Evolutionary conservation across 768 basidiomycete species (phyloP).

Genomic region (Mycena venus): DNA sequence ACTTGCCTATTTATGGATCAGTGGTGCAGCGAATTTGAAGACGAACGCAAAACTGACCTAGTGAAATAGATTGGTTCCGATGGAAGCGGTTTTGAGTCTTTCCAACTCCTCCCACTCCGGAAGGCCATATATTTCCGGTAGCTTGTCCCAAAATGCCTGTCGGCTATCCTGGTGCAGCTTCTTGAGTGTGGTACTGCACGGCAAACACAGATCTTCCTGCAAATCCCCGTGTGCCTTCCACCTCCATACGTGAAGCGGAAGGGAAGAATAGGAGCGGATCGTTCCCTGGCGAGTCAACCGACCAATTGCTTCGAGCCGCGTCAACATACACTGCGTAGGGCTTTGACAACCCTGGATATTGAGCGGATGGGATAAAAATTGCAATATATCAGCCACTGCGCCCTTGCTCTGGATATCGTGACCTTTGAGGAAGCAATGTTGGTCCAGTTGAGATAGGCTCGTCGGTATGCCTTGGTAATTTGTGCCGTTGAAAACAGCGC

Average conservation of each 20-base stretch:
- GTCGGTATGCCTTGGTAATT: background rate
- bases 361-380: background rate
- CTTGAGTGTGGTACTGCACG: background rate
- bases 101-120: constrained; percentile 16
- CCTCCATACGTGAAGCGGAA: background rate
- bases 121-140: constrained; percentile 11
- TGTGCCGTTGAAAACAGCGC: background rate
- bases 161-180: background rate
- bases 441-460: background rate
- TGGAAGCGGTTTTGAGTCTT: background rate
- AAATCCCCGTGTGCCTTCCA: background rate
- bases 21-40: no score
- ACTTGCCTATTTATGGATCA: no score
- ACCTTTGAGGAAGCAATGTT: background rate
- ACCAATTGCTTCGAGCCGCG: no score
- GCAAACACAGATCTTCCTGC: background rate
- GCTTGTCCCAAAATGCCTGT: constrained; percentile 12
- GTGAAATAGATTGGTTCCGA: background rate
- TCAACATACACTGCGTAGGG: background rate
- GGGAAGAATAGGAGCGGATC: no score
- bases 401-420: background rate
- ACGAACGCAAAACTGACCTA: no score
- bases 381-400: background rate
- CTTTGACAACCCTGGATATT: background rate
- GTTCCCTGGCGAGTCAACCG: no score